Conservation (phyloP, 495 filamentous ascomycete genomes). For the Xylaria bambusicola region DNA sequence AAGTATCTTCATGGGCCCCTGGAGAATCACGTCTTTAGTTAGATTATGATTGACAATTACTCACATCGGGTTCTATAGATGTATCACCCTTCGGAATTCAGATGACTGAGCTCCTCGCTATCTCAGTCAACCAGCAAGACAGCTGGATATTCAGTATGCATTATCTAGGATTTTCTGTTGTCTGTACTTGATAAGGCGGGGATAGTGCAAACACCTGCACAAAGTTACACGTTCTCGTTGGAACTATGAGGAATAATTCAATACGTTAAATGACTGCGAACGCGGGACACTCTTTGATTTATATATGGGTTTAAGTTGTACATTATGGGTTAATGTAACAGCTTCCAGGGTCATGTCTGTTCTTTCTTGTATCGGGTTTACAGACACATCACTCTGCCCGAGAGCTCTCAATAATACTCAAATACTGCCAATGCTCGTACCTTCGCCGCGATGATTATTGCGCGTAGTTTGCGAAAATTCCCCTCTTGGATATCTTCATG, state of each 20-base stretch:
- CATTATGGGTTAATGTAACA: not conserved
- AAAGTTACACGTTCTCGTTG: not conserved
- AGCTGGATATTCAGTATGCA: not conserved
- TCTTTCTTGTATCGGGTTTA: too few species aligned
- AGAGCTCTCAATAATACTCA: too few species aligned
- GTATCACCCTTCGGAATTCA: slow-evolving; percentile 17
- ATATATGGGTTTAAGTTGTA: not conserved
- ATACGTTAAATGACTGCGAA: not conserved
- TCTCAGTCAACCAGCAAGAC: too few species aligned
- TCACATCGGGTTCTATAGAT: not conserved
- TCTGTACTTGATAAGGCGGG: not conserved
- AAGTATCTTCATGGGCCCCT: too few species aligned
- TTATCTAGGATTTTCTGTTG: not conserved
- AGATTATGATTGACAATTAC: too few species aligned
- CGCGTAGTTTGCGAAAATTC: too few species aligned
- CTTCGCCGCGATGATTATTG: too few species aligned
- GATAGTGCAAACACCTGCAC: not conserved
- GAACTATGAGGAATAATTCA: not conserved
- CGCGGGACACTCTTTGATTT: not conserved
- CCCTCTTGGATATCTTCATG: too few species aligned
- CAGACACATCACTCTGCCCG: too few species aligned
- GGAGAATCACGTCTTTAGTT: too few species aligned
- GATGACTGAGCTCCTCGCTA: not conserved
- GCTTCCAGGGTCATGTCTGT: too few species aligned
- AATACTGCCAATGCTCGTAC: too few species aligned